phyloP scores from a whole-genome alignment of 805 yeast genomes.

The Metschnikowia colocasiae region DNA sequence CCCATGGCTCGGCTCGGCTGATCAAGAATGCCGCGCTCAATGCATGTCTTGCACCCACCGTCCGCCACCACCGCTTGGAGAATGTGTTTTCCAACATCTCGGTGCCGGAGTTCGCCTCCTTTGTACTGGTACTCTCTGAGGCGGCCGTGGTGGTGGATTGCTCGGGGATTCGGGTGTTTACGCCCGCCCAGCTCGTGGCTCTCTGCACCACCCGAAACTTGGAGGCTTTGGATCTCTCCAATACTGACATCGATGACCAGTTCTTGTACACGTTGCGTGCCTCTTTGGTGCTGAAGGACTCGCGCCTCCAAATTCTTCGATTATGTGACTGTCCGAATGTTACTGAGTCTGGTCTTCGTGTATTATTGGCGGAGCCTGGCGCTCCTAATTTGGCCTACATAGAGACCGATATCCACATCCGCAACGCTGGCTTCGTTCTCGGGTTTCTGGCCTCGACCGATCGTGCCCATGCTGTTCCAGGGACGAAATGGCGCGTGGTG shows the following conservation, averaged over 20 bases:
- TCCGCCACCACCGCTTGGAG: conserved; percentile 31
- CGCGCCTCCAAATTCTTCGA: conserved; percentile 22
- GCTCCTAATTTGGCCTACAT: conserved; percentile 10
- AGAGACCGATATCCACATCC: conserved; percentile 14
- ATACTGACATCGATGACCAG: conserved; percentile 28
- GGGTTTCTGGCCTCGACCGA: neutral
- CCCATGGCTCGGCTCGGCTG: conserved; percentile 1
- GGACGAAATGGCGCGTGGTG: conserved; percentile 25
- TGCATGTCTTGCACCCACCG: conserved; percentile 16
- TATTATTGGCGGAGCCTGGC: conserved; percentile 8
- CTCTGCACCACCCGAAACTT: conserved; percentile 27
- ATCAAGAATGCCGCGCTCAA: conserved; percentile 12
- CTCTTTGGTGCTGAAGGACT: conserved; percentile 17
- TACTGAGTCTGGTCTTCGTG: conserved; percentile 11
- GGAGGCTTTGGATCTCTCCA: conserved; percentile 31
- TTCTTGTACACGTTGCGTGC: conserved; percentile 24
- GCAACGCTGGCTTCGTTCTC: conserved; percentile 4
- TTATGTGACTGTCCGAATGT: conserved; percentile 23
- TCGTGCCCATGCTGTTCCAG: conserved; percentile 13
- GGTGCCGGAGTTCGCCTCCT: conserved; percentile 20
- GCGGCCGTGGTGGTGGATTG: conserved; percentile 27
- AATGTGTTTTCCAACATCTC: conserved; percentile 31
- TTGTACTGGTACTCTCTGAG: conserved; percentile 18
- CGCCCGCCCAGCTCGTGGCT: conserved; percentile 23
- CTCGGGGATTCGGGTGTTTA: conserved; percentile 15